Percentiles rank a stretch among this genome's conserved stretches.
Evolutionary conservation across 345 rosid species (phyloP).

Genomic region (Boechera divaricarpa): DNA sequence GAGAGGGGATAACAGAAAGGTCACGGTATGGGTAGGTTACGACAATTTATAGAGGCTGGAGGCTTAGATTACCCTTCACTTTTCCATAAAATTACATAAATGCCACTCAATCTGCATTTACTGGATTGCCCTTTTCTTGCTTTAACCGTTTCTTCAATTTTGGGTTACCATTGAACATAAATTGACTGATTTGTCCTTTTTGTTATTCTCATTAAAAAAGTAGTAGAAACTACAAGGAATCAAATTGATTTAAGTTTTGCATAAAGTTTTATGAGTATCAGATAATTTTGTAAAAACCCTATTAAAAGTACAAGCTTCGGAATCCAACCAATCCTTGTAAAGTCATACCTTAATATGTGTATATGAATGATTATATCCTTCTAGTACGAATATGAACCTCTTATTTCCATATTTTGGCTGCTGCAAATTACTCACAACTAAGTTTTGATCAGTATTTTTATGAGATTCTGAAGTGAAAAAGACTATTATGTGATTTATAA

Average conservation of each 20-base stretch:
- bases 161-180: slow-evolving; percentile 20
- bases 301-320: not conserved
- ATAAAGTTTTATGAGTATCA: not conserved
- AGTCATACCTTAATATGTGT: not conserved
- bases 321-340: slow-evolving; percentile 11
- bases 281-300: not conserved
- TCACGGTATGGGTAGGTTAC: not conserved
- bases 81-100: not conserved
- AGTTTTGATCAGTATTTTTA: not conserved
- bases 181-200: slow-evolving; percentile 16
- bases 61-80: slow-evolving; percentile 9
- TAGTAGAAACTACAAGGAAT: not conserved
- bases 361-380: not conserved
- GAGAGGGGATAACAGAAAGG: not conserved
- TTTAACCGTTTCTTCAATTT: slow-evolving; percentile 38
- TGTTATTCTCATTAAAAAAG: not conserved
- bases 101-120: slow-evolving; percentile 27
- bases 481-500: not conserved
- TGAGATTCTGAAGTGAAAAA: not conserved
- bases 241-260: slow-evolving; percentile 2
- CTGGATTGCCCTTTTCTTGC: slow-evolving; percentile 38
- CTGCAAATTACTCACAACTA: not conserved
- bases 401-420: not conserved
- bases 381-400: not conserved
- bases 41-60: slow-evolving; percentile 47